Conservation (phyloP, 2,329 filamentous ascomycete species). For the Trichophaea hybrida region DNA sequence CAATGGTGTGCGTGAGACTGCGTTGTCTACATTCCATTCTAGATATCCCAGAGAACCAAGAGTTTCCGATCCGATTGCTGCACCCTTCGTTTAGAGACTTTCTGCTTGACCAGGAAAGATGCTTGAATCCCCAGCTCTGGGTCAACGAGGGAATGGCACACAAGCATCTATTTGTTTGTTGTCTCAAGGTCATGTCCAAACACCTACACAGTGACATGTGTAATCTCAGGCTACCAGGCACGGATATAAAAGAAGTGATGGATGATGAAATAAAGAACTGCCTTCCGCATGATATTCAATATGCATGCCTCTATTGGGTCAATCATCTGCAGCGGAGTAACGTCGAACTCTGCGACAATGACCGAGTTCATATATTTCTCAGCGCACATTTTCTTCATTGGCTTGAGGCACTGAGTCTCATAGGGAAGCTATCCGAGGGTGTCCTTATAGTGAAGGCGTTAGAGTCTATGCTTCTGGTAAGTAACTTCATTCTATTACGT, state of each 20-base stretch:
- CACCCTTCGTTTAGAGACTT: conserved; percentile 21
- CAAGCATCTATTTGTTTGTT: conserved; percentile 12
- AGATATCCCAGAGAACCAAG: conserved; percentile 19
- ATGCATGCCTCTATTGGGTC: conserved; percentile 11
- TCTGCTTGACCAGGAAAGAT: conserved; percentile 21
- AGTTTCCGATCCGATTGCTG: conserved; percentile 25
- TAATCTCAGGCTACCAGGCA: conserved; percentile 14
- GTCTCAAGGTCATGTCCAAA: conserved; percentile 12
- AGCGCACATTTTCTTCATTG: conserved; percentile 19
- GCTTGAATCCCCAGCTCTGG: conserved; percentile 8
- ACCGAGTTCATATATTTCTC: conserved; percentile 11
- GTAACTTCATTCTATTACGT: not conserved
- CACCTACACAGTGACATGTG: conserved; percentile 23
- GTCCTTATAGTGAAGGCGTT: not conserved
- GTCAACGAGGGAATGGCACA: conserved; percentile 20
- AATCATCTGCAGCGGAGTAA: conserved; percentile 17
- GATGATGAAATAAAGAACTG: conserved; percentile 6
- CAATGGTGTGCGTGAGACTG: conserved; percentile 14
- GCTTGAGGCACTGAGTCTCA: conserved; percentile 21
- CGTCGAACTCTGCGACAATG: not conserved
- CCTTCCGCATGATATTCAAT: conserved; percentile 20
- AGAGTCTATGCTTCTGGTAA: not conserved
- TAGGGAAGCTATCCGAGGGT: conserved; percentile 2
- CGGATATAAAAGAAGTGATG: conserved; percentile 4
- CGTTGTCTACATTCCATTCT: conserved; percentile 26